Evolutionary conservation across 73 alveolate genomes (phyloP), one percentile per base, ranked within the genome.

Genomic region (Blepharisma japonicum): DNA sequence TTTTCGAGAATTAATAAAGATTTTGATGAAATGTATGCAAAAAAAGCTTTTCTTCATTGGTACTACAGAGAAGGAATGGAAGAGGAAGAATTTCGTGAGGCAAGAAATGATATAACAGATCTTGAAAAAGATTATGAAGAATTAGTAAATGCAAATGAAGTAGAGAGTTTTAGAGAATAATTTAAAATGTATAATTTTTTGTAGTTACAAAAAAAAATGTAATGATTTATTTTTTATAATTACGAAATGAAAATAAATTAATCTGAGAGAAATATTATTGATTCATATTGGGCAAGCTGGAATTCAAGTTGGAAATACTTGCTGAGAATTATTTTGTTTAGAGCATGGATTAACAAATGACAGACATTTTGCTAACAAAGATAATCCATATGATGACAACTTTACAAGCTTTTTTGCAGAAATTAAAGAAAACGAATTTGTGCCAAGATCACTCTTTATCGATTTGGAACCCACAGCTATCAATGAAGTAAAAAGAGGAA

Each of bases 371-470:
- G 97, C 98, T 20, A 92, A 96, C n/a, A 97, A 91, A 79, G 88
- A 93, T 91, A 90, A 98, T 68, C 91, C 86, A 78, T 97, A 96
- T 66, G 95, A 96, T 76, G 96, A 96, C 82, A 99, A 92, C 89
- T 97, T 87, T 87, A 96, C 98, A 81, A 90, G 83, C 97, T 95
- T 96, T 94, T 96, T 96, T 97, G 84, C 95, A 18, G 98, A 96
- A 86, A 91, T 97, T 51, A 98, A 98, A 9, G 98, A 98, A 53
- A 99, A 99, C 56, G 90, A 89, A 89, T 97, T 93, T 90, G 98
- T 93, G 66, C 99, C 99, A 49, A 86, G 99, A 81, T 89, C 96
- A 61, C 96, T 96, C 85, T 91, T 96, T 92, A 87, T 96, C 89
- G 99, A 96, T 79, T 82, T 94, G 77, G 99, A 96, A 86, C 97